Base-by-base conservation (phyloP, 306 rosid genomes). In the Pachyrhizus erosus region DNA sequence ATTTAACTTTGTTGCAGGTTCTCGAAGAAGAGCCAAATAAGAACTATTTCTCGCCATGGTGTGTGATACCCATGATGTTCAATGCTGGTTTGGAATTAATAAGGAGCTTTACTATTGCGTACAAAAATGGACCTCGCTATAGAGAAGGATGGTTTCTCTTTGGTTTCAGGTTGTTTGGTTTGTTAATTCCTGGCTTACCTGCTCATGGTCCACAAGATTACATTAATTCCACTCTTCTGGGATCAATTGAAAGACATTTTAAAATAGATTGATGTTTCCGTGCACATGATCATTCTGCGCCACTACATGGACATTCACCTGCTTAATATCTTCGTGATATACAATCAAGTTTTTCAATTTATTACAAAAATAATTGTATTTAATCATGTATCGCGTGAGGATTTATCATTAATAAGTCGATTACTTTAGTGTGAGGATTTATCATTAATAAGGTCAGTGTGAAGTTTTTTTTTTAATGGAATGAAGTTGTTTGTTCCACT, bases 181-280 rank as follows among this genome's bases (percentile, higher is more conserved):
- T 92, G 45, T 14, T 88, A 0, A 40, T 90, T 54, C 97, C 94
- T 4, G 97, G 96, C 0, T 2, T 91, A 26, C 45, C 90, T 45
- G 92, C 93, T 17, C 97, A 94, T 20, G 71, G 79, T 84, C 89
- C 94, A 9, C 96, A 90, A 26, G 97, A 94, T 76, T 92, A 94
- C 78, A 90, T 92, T 3, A 94, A 92, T 69, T 68, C 90, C 31
- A 91, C 94, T 39, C 84, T 92, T 11, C 51, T 91, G 34, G 96
- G 89, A 37, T 62, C 91, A 49, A 69, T 87, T 77, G 83, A 84
- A 26, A 68, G 21, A 0, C 75, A 84, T 72, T 80, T 84, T 37
- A 84, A 75, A 37, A 52, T 13, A 34, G 87, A 84, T 3, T 84
- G 52, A 84, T 67, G 71, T 23, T 21, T 39, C 1, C 0, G 3